Conservation (phyloP, 1,284 basidiomycete species). For the Testicularia cyperi region DNA sequence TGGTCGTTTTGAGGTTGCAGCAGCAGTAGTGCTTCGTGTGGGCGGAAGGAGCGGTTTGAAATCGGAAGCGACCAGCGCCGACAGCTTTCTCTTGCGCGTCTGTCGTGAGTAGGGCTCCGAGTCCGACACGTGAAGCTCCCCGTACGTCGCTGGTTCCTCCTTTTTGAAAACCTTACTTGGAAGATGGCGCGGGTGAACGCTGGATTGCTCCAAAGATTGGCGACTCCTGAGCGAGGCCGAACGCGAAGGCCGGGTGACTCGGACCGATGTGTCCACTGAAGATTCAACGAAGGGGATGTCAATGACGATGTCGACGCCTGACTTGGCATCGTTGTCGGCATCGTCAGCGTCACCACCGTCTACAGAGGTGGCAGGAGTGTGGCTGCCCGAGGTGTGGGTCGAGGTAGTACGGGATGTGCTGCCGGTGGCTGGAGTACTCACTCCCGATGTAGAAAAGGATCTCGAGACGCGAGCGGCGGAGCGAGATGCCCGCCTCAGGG, state of each 20-base stretch:
- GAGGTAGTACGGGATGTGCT: slow-evolving; percentile 30
- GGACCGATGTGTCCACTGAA: too few species aligned
- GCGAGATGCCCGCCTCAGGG: neutral
- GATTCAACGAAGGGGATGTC: neutral
- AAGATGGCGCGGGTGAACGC: too few species aligned
- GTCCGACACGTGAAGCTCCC: too few species aligned
- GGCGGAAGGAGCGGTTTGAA: too few species aligned
- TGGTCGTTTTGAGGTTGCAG: too few species aligned
- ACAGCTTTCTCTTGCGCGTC: neutral
- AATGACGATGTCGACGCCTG: neutral
- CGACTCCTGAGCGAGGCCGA: slow-evolving; percentile 13
- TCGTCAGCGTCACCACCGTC: slow-evolving; percentile 17
- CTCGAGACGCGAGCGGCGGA: neutral
- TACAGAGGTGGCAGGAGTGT: slow-evolving; percentile 37
- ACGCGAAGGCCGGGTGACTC: slow-evolving; percentile 3
- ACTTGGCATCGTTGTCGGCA: too few species aligned
- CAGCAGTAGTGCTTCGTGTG: too few species aligned
- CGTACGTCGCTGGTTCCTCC: too few species aligned
- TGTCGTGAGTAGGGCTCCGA: too few species aligned
- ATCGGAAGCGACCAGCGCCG: too few species aligned
- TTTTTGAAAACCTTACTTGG: too few species aligned
- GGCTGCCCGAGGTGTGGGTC: slow-evolving; percentile 25
- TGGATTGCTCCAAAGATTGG: too few species aligned
- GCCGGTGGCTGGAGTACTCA: slow-evolving; percentile 17
- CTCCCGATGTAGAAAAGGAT: slow-evolving; percentile 13